These are phyloP conservation scores for Quercus dentata DNA, from an alignment of 306 rosid genomes.

Conservation along the genomic window DNA sequence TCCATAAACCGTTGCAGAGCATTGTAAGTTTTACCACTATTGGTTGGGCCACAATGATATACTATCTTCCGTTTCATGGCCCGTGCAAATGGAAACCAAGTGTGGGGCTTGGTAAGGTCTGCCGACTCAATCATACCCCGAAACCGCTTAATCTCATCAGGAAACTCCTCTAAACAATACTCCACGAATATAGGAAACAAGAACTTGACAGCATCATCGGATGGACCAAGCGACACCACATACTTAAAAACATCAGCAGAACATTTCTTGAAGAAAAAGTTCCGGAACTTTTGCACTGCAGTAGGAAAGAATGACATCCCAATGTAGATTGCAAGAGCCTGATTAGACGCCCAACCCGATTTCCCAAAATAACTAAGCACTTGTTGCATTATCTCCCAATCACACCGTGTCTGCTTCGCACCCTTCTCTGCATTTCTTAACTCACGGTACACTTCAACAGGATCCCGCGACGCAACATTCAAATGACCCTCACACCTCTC, in stretches of 20 bases:
- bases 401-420: slow-evolving; percentile 30
- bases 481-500: too few species aligned
- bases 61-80: slow-evolving; percentile 90
- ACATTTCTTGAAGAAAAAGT: slow-evolving; percentile 50
- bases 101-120: slow-evolving; percentile 83
- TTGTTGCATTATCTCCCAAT: slow-evolving; percentile 40
- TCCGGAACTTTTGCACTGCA: slow-evolving; percentile 56
- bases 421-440: not conserved
- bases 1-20: too few species aligned
- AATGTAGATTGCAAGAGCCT: slow-evolving; percentile 88
- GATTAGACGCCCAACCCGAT: slow-evolving; percentile 29
- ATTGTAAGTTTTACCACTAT: slow-evolving; percentile 14
- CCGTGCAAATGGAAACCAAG: slow-evolving; percentile 95
- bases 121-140: slow-evolving; percentile 48
- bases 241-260: slow-evolving; percentile 49
- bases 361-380: slow-evolving; percentile 38
- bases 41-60: slow-evolving; percentile 97
- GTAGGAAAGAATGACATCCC: slow-evolving; percentile 88
- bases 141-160: too few species aligned
- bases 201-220: slow-evolving; percentile 65
- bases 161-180: slow-evolving; percentile 57
- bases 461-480: too few species aligned
- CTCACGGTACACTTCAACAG: too few species aligned
- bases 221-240: slow-evolving; percentile 62
- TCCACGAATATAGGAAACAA: slow-evolving; percentile 86